These are phyloP conservation scores for Argentina anserina DNA, from an alignment of 306 rosid genomes.

Conservation along the genomic window DNA sequence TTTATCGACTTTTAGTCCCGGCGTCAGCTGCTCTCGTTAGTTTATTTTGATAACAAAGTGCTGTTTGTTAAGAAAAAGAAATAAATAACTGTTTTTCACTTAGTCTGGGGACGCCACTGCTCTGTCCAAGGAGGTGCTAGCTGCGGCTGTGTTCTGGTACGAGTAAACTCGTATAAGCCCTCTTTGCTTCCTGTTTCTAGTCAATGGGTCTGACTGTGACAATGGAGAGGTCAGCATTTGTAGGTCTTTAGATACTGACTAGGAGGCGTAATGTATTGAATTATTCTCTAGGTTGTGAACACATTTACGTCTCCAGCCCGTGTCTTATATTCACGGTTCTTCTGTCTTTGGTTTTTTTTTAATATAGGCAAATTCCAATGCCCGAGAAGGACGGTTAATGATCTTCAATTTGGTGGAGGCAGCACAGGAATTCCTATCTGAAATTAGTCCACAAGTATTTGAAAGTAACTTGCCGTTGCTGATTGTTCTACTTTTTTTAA, in stretches of 20 bases:
- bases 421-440: slow-evolving; percentile 91
- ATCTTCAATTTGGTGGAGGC: slow-evolving; percentile 95
- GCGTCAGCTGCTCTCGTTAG: no score
- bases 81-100: not conserved
- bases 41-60: no score
- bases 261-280: no score
- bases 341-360: slow-evolving; percentile 4
- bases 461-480: no score
- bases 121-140: not conserved
- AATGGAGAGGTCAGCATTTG: no score
- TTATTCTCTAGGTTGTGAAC: not conserved
- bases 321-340: not conserved
- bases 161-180: not conserved
- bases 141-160: not conserved
- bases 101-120: not conserved
- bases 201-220: not conserved
- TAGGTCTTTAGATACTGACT: no score
- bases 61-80: no score
- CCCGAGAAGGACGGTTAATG: slow-evolving; percentile 93
- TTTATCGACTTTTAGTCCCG: no score
- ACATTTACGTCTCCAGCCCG: not conserved
- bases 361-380: slow-evolving; percentile 75
- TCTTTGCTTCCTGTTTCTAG: not conserved
- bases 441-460: slow-evolving; percentile 69
- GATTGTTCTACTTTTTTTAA: no score